Evolutionary conservation across 768 basidiomycete genomes (phyloP).

Genomic region (Floccularia luteovirens): DNA sequence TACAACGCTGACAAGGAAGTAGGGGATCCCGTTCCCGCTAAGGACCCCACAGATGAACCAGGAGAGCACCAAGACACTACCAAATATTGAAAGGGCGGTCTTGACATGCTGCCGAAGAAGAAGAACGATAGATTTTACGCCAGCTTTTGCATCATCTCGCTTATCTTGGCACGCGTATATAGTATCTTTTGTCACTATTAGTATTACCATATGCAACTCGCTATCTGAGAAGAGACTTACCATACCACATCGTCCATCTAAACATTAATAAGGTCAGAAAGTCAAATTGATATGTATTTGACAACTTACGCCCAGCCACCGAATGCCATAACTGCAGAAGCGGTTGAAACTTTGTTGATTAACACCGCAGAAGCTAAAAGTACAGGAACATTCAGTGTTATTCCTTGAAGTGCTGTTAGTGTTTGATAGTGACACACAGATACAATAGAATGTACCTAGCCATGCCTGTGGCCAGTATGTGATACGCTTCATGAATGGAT

Average conservation of each 20-base stretch:
- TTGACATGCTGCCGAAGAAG: slow-evolving; percentile 51
- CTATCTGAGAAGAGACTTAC: no score
- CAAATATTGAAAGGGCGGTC: no score
- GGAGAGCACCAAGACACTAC: no score
- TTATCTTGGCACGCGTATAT: slow-evolving; percentile 59
- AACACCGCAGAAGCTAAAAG: slow-evolving; percentile 23
- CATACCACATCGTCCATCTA: not conserved
- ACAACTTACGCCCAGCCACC: no score
- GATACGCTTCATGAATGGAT: slow-evolving; percentile 31
- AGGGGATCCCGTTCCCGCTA: no score
- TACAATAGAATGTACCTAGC: slow-evolving; percentile 18
- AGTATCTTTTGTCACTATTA: slow-evolving; percentile 23
- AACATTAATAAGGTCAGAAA: not conserved
- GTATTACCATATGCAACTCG: not conserved
- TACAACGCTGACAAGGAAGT: no score
- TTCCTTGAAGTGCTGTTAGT: slow-evolving; percentile 8
- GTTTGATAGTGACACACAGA: not conserved
- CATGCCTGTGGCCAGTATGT: slow-evolving; percentile 36
- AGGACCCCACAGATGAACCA: no score
- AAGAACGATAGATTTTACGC: slow-evolving; percentile 56
- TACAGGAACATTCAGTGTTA: slow-evolving; percentile 25
- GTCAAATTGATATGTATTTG: slow-evolving; percentile 3
- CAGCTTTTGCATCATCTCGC: slow-evolving; percentile 46
- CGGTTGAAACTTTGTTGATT: no score
- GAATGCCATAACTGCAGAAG: no score